phyloP scores from a whole-genome alignment of 2,329 filamentous ascomycete species.

The Gnomoniopsis sp. region DNA sequence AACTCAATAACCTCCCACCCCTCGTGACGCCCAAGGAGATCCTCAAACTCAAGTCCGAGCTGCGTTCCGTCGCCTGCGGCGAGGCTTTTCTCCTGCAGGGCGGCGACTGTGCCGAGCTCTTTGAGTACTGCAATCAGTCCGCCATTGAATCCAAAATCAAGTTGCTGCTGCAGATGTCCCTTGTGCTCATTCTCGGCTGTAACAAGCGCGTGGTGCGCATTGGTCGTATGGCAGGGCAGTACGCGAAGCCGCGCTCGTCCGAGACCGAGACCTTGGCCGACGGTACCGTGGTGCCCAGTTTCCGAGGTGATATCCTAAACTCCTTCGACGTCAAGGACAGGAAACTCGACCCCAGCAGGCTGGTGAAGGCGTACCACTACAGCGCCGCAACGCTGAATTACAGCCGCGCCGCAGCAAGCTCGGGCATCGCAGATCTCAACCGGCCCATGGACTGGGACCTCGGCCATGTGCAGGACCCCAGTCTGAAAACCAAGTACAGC shows the following conservation, averaged over 20 bases:
- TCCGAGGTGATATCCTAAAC: constrained; percentile 94
- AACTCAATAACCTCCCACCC: constrained; percentile 69
- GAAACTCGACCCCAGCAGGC: constrained; percentile 74
- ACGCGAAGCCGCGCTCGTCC: constrained; percentile 90
- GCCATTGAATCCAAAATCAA: constrained; percentile 97
- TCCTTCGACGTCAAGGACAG: constrained; percentile 76
- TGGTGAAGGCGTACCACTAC: constrained; percentile 92
- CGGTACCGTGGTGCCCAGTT: constrained; percentile 79
- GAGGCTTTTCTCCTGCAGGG: constrained; percentile 94
- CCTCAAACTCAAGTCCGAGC: constrained; percentile 68
- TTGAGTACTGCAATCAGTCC: constrained; percentile 88
- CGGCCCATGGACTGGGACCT: constrained; percentile 92
- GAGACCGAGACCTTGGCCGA: constrained; percentile 73
- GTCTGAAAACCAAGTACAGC: constrained; percentile 81
- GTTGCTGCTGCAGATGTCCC: constrained; percentile 91
- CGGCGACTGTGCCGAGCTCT: constrained; percentile 94
- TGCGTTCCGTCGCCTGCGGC: constrained; percentile 83
- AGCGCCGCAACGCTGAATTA: constrained; percentile 95
- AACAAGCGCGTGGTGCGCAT: constrained; percentile 85
- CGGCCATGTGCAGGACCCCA: constrained; percentile 82
- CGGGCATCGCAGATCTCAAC: constrained; percentile 90
- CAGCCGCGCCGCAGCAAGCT: constrained; percentile 76
- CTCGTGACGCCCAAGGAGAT: constrained; percentile 82
- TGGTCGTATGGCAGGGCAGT: constrained; percentile 94
- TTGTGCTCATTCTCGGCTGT: constrained; percentile 88